Evolutionary conservation across 441 rosid genomes (phyloP).

Genomic region (Metrosideros polymorpha): DNA sequence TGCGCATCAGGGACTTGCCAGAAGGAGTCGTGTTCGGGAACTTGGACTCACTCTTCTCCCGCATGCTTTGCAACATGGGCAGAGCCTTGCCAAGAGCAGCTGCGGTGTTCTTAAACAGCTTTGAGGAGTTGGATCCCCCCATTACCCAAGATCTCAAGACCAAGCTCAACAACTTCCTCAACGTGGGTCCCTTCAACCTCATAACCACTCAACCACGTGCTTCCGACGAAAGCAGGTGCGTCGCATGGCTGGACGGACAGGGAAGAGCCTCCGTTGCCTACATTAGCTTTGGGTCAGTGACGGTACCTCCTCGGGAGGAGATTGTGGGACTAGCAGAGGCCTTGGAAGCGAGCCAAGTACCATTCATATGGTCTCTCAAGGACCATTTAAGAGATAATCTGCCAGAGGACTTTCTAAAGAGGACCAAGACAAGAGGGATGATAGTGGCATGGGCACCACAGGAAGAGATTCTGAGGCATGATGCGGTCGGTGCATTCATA

Average conservation of each 20-base stretch:
- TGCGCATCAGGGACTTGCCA: conserved; percentile 35
- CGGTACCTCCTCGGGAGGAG: neutral
- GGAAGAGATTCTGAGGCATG: conserved; percentile 2
- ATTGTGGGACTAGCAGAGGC: neutral
- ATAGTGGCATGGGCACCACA: conserved; percentile 9
- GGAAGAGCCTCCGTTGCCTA: neutral
- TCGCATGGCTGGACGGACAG: neutral
- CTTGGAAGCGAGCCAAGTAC: neutral
- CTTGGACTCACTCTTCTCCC: conserved; percentile 35
- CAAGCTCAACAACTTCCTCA: conserved; percentile 26
- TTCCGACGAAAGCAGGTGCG: neutral
- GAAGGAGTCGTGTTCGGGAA: conserved; percentile 40
- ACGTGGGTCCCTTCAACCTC: conserved; percentile 36
- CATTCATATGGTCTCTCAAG: neutral
- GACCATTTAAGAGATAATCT: neutral
- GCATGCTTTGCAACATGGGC: conserved; percentile 38
- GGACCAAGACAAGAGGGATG: neutral
- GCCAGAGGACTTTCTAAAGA: neutral
- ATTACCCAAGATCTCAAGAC: conserved; percentile 27
- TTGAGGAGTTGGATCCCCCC: conserved; percentile 38
- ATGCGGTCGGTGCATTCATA: neutral
- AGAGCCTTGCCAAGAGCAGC: conserved; percentile 30
- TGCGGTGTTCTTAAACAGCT: conserved; percentile 46
- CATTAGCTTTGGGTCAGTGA: conserved; percentile 1
- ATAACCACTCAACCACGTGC: neutral